Conservation (phyloP, 1,284 basidiomycete species). For the Apiotrichum sp. region DNA sequence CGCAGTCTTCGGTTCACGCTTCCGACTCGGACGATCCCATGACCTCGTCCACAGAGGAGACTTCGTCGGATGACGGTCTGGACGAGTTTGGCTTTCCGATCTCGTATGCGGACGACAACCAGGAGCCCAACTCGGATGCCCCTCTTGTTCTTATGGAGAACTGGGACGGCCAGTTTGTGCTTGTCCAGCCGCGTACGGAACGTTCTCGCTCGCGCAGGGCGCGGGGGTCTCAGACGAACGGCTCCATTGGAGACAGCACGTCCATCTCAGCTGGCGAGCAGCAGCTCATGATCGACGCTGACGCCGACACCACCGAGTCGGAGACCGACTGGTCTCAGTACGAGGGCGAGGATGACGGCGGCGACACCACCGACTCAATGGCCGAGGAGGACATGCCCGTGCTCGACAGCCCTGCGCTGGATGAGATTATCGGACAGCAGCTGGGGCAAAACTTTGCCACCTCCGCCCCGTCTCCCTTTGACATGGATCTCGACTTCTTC, state of each 20-base stretch:
- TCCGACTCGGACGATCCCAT: constrained; percentile 27
- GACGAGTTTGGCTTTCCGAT: constrained; percentile 44
- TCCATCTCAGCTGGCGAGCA: constrained; percentile 29
- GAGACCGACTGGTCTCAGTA: constrained; percentile 32
- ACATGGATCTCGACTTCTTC: neutral
- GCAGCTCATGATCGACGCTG: constrained; percentile 36
- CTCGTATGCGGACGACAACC: constrained; percentile 14
- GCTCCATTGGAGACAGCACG: constrained; percentile 34
- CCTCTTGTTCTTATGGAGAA: constrained; percentile 45
- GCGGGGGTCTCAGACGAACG: constrained; percentile 24
- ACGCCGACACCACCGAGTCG: constrained; percentile 24
- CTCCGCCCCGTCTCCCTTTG: too few species aligned
- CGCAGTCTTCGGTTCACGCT: constrained; percentile 37
- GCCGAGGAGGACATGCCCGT: constrained; percentile 46
- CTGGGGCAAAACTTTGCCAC: neutral
- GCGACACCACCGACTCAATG: constrained; percentile 45
- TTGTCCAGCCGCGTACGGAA: constrained; percentile 37
- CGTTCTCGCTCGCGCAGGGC: constrained; percentile 16
- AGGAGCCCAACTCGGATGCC: constrained; percentile 10
- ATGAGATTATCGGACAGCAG: constrained; percentile 34
- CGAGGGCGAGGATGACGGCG: constrained; percentile 32
- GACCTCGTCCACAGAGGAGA: constrained; percentile 29
- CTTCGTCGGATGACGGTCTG: constrained; percentile 29
- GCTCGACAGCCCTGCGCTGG: constrained; percentile 39
- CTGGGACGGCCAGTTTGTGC: constrained; percentile 43